phyloP scores from a whole-genome alignment of 75 land plant species.

The Selaginella moellendorffii region DNA sequence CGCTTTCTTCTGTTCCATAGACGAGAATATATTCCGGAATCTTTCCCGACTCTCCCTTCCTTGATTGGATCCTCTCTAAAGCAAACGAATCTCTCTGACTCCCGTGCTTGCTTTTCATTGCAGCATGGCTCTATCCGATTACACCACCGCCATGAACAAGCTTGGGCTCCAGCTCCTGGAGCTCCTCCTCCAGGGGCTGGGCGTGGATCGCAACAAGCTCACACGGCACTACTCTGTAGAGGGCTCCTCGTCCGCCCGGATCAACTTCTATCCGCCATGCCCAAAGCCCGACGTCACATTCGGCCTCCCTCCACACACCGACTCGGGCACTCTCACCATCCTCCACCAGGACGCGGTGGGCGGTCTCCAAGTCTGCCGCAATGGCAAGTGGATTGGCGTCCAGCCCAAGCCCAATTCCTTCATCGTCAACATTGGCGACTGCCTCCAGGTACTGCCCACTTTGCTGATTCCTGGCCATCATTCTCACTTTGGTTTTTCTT shows the following conservation, averaged over 20 bases:
- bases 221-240: not conserved
- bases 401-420: not conserved
- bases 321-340: constrained; percentile 9
- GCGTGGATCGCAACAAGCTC: not conserved
- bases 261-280: not conserved
- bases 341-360: constrained; percentile 4
- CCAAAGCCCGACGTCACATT: constrained; percentile 6
- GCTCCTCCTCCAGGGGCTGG: constrained; percentile 2
- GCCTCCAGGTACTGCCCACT: constrained; percentile 1
- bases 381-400: constrained; percentile 5
- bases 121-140: not conserved
- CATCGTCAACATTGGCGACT: constrained; percentile 1
- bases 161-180: not conserved
- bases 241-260: not conserved
- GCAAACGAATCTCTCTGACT: not conserved
- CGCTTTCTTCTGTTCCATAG: not conserved
- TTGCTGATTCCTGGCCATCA: not conserved
- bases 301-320: constrained; percentile 2
- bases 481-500: not conserved
- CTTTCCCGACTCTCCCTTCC: not conserved
- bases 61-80: too few species aligned
- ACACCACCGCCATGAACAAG: not conserved
- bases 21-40: not conserved
- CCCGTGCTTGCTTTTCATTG: not conserved
- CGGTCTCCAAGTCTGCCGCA: not conserved